These are phyloP conservation scores for Lasiodiplodia sp. DNA, from an alignment of 2,329 filamentous ascomycete genomes.

Conservation along the genomic window DNA sequence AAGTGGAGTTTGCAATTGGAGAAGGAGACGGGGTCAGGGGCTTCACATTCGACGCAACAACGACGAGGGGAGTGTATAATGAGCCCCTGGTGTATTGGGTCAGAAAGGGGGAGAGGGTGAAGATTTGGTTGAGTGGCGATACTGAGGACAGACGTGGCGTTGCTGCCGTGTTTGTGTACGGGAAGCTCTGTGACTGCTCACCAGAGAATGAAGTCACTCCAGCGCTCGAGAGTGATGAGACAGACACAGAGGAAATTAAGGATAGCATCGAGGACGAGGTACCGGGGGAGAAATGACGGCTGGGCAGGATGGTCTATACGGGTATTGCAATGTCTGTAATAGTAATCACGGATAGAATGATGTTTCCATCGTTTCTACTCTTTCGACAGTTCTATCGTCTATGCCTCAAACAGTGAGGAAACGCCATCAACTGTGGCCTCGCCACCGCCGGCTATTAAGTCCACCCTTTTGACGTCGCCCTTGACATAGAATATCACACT, in stretches of 20 bases:
- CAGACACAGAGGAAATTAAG: background rate
- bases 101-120: background rate
- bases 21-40: background rate
- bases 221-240: background rate
- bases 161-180: constrained; percentile 11
- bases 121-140: background rate
- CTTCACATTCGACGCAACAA: background rate
- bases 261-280: background rate
- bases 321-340: background rate
- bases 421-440: constrained; percentile 5
- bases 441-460: background rate
- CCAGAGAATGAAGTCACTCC: background rate
- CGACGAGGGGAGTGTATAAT: background rate
- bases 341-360: background rate
- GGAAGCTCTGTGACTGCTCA: background rate
- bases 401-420: constrained; percentile 7
- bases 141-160: background rate
- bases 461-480: constrained; percentile 26
- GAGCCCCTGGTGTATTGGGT: constrained; percentile 5
- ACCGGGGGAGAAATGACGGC: background rate
- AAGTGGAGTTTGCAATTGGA: background rate
- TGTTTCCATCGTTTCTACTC: too few relatives aligned
- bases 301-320: background rate
- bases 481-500: constrained; percentile 33
- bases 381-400: background rate